Percentiles rank a stretch among this genome's conserved stretches.
Evolutionary conservation across 306 rosid species (phyloP).

Genomic region (Dryas drummondii): DNA sequence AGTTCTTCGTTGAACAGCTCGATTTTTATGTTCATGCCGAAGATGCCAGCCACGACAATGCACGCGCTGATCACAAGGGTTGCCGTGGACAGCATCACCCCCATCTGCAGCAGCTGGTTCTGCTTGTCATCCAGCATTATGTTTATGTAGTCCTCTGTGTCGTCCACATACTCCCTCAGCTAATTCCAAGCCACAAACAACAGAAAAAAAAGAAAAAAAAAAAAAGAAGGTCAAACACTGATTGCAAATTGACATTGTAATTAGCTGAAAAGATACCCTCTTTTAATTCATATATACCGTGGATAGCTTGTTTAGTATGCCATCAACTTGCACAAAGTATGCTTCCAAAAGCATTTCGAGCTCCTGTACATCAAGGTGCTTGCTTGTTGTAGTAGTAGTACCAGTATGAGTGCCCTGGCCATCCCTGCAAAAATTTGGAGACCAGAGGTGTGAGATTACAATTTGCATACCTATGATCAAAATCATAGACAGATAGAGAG

Average conservation of each 20-base stretch:
- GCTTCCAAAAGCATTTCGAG: conserved; percentile 99
- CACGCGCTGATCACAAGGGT: conserved; percentile 88
- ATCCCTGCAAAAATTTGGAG: conserved; percentile 44
- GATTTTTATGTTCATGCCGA: conserved; percentile 85
- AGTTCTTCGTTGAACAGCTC: conserved; percentile 33
- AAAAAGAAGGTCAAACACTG: neutral
- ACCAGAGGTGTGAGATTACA: conserved; percentile 51
- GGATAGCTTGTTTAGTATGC: conserved; percentile 73
- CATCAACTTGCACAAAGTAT: conserved; percentile 93
- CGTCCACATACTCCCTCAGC: conserved; percentile 96
- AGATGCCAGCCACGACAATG: conserved; percentile 87
- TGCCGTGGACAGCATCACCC: conserved; percentile 95
- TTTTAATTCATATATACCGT: conserved; percentile 40
- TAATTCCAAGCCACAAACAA: conserved; percentile 26
- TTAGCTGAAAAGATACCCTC: too few relatives aligned
- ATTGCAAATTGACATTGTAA: too few relatives aligned
- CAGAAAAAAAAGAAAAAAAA: neutral
- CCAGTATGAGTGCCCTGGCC: conserved; percentile 60
- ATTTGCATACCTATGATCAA: neutral
- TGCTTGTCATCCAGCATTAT: conserved; percentile 99
- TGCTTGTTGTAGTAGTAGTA: conserved; percentile 32
- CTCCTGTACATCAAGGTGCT: conserved; percentile 86
- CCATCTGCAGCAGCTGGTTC: conserved; percentile 97
- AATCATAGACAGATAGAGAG: conserved; percentile 9
- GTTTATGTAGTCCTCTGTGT: conserved; percentile 97